These are phyloP conservation scores for Takashimella koratensis DNA, from an alignment of 1,284 basidiomycete species.

Conservation along the genomic window DNA sequence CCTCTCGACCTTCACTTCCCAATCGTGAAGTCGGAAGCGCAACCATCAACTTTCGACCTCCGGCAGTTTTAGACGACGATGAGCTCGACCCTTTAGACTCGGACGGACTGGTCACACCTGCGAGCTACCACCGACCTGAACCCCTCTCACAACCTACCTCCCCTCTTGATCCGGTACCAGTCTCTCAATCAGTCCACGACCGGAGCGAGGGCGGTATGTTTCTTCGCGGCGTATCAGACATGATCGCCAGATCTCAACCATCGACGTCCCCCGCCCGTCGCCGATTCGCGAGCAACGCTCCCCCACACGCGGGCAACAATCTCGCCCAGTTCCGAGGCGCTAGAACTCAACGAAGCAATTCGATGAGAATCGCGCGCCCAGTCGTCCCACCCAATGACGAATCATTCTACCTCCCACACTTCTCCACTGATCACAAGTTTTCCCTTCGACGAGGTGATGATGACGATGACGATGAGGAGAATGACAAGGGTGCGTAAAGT, in stretches of 20 bases:
- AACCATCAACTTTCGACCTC: constrained; percentile 29
- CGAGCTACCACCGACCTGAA: background rate
- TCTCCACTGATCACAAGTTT: constrained; percentile 46
- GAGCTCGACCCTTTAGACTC: background rate
- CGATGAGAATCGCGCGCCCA: background rate
- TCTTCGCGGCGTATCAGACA: too few species aligned
- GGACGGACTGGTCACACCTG: too few species aligned
- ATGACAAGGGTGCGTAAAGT: too few species aligned
- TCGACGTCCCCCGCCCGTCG: too few species aligned
- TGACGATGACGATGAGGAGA: constrained; percentile 1
- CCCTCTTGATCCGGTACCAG: too few species aligned
- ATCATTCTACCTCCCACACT: constrained; percentile 43
- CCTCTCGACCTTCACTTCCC: background rate
- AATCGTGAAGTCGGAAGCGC: constrained; percentile 29
- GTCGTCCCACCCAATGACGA: constrained; percentile 1
- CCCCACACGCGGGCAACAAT: too few species aligned
- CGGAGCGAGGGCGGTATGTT: too few species aligned
- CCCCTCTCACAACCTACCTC: too few species aligned
- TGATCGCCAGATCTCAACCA: too few species aligned
- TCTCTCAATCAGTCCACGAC: too few species aligned
- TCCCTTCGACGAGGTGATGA: constrained; percentile 21
- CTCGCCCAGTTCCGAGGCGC: too few species aligned
- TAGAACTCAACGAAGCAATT: background rate
- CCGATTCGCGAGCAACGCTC: too few species aligned
- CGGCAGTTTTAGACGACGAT: background rate